Conservation (phyloP, 768 basidiomycete genomes). For the Agaricus blazei region DNA sequence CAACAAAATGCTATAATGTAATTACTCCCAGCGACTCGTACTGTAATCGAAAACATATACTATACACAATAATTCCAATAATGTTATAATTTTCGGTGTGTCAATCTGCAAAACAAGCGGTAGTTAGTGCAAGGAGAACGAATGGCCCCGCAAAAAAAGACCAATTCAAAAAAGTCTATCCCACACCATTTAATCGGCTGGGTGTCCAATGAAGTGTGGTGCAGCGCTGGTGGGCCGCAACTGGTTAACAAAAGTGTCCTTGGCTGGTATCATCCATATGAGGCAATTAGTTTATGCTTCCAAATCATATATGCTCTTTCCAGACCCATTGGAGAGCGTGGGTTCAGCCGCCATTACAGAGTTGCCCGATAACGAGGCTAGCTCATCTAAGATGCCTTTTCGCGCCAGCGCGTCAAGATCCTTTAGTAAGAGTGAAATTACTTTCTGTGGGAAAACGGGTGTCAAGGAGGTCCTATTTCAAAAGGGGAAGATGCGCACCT, state of each 20-base stretch:
- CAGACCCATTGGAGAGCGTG: conserved; percentile 12
- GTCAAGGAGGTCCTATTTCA: background rate
- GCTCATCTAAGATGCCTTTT: conserved; percentile 75
- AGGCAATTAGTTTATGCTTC: background rate
- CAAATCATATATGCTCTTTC: conserved; percentile 25
- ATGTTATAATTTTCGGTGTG: too few relatives aligned
- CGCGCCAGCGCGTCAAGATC: conserved; percentile 82
- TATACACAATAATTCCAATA: too few relatives aligned
- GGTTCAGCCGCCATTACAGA: conserved; percentile 32
- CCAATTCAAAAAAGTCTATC: too few relatives aligned
- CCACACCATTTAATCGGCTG: too few relatives aligned
- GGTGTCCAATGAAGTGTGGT: too few relatives aligned
- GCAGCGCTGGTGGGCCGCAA: too few relatives aligned
- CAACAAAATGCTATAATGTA: background rate
- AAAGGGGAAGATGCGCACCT: conserved; percentile 42
- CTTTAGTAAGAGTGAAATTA: conserved; percentile 71
- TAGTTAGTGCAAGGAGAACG: too few relatives aligned
- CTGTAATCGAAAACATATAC: too few relatives aligned
- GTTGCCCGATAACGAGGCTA: conserved; percentile 71
- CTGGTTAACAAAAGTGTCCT: too few relatives aligned
- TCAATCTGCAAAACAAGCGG: too few relatives aligned
- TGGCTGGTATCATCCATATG: background rate
- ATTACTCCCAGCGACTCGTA: too few relatives aligned
- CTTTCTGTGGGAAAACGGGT: conserved; percentile 52
- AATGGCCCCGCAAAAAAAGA: too few relatives aligned